Conservation (phyloP, 2,329 filamentous ascomycete species). For the Trichoderma cornu-damae region DNA sequence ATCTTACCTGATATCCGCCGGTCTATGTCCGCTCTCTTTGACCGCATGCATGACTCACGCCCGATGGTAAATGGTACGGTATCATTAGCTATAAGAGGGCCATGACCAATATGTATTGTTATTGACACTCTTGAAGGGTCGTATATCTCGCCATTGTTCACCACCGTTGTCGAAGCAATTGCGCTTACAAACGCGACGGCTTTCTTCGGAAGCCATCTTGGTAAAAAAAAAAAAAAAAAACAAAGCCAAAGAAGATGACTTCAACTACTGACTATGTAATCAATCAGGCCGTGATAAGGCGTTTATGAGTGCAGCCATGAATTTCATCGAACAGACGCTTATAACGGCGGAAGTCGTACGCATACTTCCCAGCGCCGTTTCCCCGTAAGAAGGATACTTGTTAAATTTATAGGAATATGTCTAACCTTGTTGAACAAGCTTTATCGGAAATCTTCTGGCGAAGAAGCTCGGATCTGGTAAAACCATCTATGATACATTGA, state of each 20-base stretch:
- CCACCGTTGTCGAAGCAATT: neutral
- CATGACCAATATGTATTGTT: neutral
- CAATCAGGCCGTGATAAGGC: neutral
- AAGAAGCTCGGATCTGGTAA: neutral
- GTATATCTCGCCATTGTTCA: neutral
- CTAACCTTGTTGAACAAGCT: neutral
- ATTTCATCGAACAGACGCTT: slow-evolving; percentile 1
- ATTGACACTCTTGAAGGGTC: neutral
- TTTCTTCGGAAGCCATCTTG: neutral
- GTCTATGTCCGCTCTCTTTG: neutral
- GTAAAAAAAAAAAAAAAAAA: neutral
- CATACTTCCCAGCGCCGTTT: neutral
- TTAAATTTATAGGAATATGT: neutral
- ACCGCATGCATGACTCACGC: neutral
- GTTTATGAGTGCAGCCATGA: neutral
- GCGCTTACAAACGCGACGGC: neutral
- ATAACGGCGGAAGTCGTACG: neutral
- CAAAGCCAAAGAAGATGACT: too few species aligned
- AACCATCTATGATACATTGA: neutral
- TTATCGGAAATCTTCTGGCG: neutral
- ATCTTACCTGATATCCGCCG: slow-evolving; percentile 1
- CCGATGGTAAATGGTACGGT: neutral
- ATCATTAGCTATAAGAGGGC: too few species aligned
- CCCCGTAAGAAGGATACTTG: neutral
- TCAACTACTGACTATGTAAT: neutral